phyloP scores from a whole-genome alignment of 2,329 filamentous ascomycete species.

The Rachicladosporium sp. region DNA sequence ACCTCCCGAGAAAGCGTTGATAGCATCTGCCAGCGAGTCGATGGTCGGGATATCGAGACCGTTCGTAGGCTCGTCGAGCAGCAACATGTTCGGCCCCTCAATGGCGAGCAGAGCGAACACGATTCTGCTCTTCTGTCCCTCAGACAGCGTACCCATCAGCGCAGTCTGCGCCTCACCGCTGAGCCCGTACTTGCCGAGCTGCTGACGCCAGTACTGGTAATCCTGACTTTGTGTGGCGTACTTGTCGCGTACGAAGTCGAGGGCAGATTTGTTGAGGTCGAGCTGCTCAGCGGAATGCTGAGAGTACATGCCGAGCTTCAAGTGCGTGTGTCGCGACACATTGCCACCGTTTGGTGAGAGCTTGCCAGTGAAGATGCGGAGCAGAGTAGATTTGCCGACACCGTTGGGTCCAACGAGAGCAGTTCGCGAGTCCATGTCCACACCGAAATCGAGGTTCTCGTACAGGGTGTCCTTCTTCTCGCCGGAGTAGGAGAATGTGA shows the following conservation, averaged over 20 bases:
- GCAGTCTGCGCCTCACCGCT: constrained; percentile 89
- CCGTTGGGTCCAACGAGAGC: constrained; percentile 96
- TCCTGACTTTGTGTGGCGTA: constrained; percentile 82
- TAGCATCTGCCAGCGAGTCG: constrained; percentile 91
- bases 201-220: constrained; percentile 98
- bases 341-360: constrained; percentile 70
- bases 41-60: constrained; percentile 98
- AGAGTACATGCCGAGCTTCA: constrained; percentile 96
- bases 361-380: constrained; percentile 93
- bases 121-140: constrained; percentile 95
- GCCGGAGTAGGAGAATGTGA: constrained; percentile 96
- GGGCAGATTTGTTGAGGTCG: constrained; percentile 90
- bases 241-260: constrained; percentile 96
- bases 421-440: constrained; percentile 98
- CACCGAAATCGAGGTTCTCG: constrained; percentile 92
- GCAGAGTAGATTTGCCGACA: constrained; percentile 95
- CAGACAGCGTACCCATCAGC: constrained; percentile 93
- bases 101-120: constrained; percentile 95
- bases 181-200: constrained; percentile 89
- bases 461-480: constrained; percentile 83
- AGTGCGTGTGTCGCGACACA: constrained; percentile 87
- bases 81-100: constrained; percentile 90
- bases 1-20: constrained; percentile 92
- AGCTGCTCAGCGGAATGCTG: constrained; percentile 98
- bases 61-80: constrained; percentile 98